These are phyloP conservation scores for Daldinia sp. DNA, from an alignment of 2,329 filamentous ascomycete species.

Conservation along the genomic window DNA sequence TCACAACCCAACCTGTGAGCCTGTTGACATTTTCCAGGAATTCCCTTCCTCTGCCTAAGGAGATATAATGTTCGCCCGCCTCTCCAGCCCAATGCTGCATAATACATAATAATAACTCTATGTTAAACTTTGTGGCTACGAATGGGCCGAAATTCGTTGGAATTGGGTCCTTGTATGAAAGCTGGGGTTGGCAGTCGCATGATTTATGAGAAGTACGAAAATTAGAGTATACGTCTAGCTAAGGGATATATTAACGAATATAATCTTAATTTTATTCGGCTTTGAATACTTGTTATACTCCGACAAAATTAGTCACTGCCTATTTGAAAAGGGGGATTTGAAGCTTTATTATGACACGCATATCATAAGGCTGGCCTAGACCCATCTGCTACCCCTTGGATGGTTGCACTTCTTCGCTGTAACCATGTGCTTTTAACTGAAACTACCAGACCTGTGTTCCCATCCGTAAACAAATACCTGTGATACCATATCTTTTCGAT, in stretches of 20 bases:
- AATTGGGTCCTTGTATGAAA: slow-evolving; percentile 2
- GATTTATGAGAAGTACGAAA: not conserved
- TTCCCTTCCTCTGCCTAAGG: slow-evolving; percentile 24
- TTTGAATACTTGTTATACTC: not conserved
- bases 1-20: slow-evolving; percentile 54
- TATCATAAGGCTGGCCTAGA: not conserved
- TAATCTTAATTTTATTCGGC: slow-evolving; percentile 10
- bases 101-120: not conserved
- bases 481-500: not conserved
- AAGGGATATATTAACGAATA: not conserved
- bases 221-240: not conserved
- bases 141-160: slow-evolving; percentile 44
- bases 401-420: not conserved
- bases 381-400: not conserved
- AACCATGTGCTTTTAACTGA: not conserved
- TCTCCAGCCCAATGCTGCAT: not conserved
- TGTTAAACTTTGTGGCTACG: not conserved
- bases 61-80: not conserved
- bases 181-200: not conserved
- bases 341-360: not conserved
- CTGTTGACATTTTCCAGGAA: slow-evolving; percentile 50
- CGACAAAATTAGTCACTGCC: not conserved
- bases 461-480: not conserved
- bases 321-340: not conserved
- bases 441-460: not conserved